Base-by-base conservation (phyloP, 1,284 basidiomycete species). In the Pseudozyma sp. region DNA sequence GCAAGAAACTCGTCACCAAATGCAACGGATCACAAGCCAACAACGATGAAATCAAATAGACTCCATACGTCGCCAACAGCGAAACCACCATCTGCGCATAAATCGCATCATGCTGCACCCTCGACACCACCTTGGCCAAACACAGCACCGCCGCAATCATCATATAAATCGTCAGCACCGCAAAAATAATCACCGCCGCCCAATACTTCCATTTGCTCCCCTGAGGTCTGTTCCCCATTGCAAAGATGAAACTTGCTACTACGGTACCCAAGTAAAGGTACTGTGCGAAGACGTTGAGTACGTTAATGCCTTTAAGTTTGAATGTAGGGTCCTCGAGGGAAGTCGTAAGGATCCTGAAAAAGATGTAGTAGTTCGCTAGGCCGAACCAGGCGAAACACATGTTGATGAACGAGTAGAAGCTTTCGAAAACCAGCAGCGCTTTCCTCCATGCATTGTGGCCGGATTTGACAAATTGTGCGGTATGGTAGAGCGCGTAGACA, bases 221-320 rank as follows among this genome's bases (percentile, higher is more conserved):
- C 86, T 91, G 90, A 1, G 96, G 96, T 70, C 94, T 91, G 85
- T 98, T 99, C 5, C 97, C 96, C 92, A 99, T 95, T 0, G 94
- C 93, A 85, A 99, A 93, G 18, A 98, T 88, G 88, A 99, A 97
- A 78, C 91, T 93, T 0, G 92, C 91, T 16, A 95, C 89, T 16
- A 97, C 89, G 40, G 94, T 89, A 2, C 92, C 93, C 3, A 91
- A 89, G 88, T 97, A 92, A 36, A 91, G 86, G 84, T 95, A 97
- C 91, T 97, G 85, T 59, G 90, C 88, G 48, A 94, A 86, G 11
- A 89, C 89, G 84, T 97, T 98, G 78, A 94, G 88, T 68, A 92
- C 90, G 63, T 88, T 88, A 81, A 97, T 92, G 13, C 90, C 88
- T 4, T 88, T 84, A 67, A 95, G 86, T 10, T 88, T 86, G 79